Evolutionary conservation across 306 rosid genomes (phyloP).

Genomic region (Acmispon strigosus): DNA sequence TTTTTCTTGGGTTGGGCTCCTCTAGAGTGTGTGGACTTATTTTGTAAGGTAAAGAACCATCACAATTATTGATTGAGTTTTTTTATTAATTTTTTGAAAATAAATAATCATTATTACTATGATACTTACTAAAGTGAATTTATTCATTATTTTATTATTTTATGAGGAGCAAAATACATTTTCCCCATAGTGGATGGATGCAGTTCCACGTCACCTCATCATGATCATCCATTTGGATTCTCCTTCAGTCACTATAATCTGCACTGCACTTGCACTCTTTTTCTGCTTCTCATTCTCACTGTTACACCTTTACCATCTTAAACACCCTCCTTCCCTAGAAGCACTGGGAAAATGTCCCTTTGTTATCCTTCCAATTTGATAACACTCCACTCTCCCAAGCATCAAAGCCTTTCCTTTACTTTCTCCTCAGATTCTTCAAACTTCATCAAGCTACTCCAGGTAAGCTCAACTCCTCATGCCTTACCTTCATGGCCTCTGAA

Average conservation of each 20-base stretch:
- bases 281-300: slow-evolving; percentile 10
- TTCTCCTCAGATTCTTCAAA: slow-evolving; percentile 55
- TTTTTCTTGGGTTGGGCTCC: no score
- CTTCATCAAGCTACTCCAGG: slow-evolving; percentile 40
- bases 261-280: slow-evolving; percentile 11
- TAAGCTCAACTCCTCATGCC: slow-evolving; percentile 39
- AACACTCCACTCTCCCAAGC: slow-evolving; percentile 47
- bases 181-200: not conserved
- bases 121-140: no score
- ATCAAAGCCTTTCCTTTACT: slow-evolving; percentile 27
- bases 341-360: slow-evolving; percentile 47
- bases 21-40: no score
- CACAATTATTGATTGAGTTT: no score
- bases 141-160: no score
- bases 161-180: no score
- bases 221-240: slow-evolving; percentile 31
- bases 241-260: not conserved
- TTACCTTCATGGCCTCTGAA: no score
- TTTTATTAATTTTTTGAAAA: no score
- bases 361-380: slow-evolving; percentile 46
- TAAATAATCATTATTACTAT: no score
- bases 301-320: not conserved
- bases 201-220: slow-evolving; percentile 30
- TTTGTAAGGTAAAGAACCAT: no score
- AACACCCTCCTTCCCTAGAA: not conserved